Percentiles rank a stretch among this genome's conserved stretches.
phyloP scores from a whole-genome alignment of 257 asterid species.

The Primulina huaijiensis region DNA sequence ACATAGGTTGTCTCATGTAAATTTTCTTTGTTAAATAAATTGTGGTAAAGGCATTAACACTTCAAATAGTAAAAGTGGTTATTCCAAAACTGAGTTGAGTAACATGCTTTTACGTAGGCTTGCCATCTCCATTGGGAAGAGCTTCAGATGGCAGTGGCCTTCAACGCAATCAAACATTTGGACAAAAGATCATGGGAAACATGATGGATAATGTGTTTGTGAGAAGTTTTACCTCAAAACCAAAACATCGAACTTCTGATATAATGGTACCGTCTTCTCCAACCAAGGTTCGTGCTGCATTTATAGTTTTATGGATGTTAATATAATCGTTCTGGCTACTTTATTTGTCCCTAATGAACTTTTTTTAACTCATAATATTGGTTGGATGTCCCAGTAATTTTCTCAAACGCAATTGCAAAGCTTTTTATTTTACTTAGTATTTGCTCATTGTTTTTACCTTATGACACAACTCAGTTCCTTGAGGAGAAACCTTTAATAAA shows the following conservation, averaged over 20 bases:
- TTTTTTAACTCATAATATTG: neutral
- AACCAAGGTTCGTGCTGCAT: conserved; percentile 56
- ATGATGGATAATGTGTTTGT: conserved; percentile 81
- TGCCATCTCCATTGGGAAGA: conserved; percentile 84
- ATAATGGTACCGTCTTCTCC: conserved; percentile 62
- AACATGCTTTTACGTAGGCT: conserved; percentile 43
- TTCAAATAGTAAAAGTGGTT: neutral
- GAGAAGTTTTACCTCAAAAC: conserved; percentile 81
- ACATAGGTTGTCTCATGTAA: conserved; percentile 10
- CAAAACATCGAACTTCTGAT: conserved; percentile 55
- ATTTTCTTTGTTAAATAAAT: neutral
- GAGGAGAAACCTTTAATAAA: neutral
- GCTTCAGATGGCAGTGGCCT: conserved; percentile 52
- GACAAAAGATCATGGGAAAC: conserved; percentile 93
- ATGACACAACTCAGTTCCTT: neutral
- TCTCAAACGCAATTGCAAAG: conserved; percentile 9
- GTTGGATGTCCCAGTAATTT: conserved; percentile 1
- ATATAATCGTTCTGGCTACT: conserved; percentile 13
- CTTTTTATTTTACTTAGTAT: conserved; percentile 3
- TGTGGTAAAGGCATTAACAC: conserved; percentile 16
- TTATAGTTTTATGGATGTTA: conserved; percentile 19
- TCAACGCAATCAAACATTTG: conserved; percentile 86
- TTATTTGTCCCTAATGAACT: conserved; percentile 11
- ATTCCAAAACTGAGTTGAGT: neutral
- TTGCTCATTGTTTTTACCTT: conserved; percentile 18